Evolutionary conservation across 768 basidiomycete genomes (phyloP).

Genomic region (Rhizopogon vesiculosus): DNA sequence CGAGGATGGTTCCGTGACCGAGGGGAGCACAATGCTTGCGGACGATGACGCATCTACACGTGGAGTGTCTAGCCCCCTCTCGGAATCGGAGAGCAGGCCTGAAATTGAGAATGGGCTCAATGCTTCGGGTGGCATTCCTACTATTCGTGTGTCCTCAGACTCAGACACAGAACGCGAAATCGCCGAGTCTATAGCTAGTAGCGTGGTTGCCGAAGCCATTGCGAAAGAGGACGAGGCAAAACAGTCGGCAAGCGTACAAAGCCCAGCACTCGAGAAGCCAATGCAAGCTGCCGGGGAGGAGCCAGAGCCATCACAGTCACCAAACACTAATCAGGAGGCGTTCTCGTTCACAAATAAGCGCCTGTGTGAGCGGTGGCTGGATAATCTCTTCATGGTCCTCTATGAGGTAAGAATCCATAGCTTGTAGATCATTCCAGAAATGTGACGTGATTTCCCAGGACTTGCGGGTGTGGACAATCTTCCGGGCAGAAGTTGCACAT

Average conservation of each 20-base stretch:
- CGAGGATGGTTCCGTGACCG: constrained; percentile 54
- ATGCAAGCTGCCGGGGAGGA: constrained; percentile 34
- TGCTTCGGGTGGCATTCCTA: constrained; percentile 40
- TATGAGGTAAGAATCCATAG: constrained; percentile 68
- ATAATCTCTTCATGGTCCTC: constrained; percentile 97
- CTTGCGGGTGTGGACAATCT: constrained; percentile 97
- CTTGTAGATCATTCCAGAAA: not conserved
- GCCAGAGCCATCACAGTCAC: constrained; percentile 16
- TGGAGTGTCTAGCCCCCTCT: constrained; percentile 42
- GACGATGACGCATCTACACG: constrained; percentile 74
- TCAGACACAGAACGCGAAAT: constrained; percentile 48
- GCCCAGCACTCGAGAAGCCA: constrained; percentile 35
- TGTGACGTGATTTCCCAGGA: constrained; percentile 49
- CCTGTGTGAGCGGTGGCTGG: constrained; percentile 95
- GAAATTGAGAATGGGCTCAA: constrained; percentile 7
- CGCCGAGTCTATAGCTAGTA: constrained; percentile 8
- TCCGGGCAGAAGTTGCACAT: constrained; percentile 96
- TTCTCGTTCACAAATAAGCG: constrained; percentile 96
- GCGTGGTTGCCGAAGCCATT: constrained; percentile 22
- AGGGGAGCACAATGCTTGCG: constrained; percentile 23
- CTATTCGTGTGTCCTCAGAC: constrained; percentile 76
- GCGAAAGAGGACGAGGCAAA: constrained; percentile 31
- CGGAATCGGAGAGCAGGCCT: constrained; percentile 24
- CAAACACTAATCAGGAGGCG: constrained; percentile 42
- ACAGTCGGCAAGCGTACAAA: constrained; percentile 23